These are phyloP conservation scores for Vicia faba DNA, from an alignment of 306 rosid species.

Conservation along the genomic window DNA sequence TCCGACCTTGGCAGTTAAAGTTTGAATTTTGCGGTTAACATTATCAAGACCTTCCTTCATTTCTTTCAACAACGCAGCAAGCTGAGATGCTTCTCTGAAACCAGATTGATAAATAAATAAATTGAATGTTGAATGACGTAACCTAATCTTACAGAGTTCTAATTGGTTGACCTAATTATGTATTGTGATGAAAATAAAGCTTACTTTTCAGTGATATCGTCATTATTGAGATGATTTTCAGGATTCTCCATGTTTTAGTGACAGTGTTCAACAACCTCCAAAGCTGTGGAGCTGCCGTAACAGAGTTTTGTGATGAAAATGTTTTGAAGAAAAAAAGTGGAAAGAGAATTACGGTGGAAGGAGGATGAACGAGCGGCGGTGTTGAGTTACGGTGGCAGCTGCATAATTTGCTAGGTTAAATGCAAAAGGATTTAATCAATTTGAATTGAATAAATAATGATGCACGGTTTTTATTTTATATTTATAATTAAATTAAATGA, in stretches of 20 bases:
- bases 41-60: slow-evolving; percentile 82
- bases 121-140: background rate
- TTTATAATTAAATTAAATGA: no score
- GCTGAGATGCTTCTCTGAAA: slow-evolving; percentile 63
- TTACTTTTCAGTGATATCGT: slow-evolving; percentile 29
- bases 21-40: slow-evolving; percentile 62
- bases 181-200: background rate
- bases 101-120: background rate
- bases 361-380: no score
- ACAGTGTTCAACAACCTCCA: background rate
- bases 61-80: slow-evolving; percentile 66
- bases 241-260: slow-evolving; percentile 34
- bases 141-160: no score
- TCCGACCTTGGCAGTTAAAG: slow-evolving; percentile 67
- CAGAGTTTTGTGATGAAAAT: no score
- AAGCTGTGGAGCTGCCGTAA: background rate
- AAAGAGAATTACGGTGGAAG: no score
- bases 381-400: no score
- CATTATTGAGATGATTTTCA: slow-evolving; percentile 3
- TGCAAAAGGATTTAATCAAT: no score
- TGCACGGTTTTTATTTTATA: no score
- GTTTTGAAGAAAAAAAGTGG: no score
- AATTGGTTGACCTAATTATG: background rate
- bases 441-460: no score
- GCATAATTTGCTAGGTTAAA: no score